Evolutionary conservation across 208 protist genomes (phyloP), one percentile per base, ranked within the genome.

Genomic region (Acanthamoeba lenticulata): DNA sequence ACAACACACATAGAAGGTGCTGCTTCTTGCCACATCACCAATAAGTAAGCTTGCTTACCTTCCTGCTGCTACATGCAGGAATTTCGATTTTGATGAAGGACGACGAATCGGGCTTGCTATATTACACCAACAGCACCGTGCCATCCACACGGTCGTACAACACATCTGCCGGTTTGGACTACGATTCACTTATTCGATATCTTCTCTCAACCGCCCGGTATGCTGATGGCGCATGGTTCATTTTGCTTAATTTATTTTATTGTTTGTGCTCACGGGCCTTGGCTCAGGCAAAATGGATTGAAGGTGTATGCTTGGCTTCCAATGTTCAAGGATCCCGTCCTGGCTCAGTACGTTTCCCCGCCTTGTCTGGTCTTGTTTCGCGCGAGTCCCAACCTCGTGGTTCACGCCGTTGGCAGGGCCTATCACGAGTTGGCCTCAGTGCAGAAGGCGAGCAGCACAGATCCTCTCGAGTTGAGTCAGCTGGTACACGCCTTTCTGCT

Each of bases 271-370:
- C 15, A 60, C 52, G 15, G 52, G 11, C 52, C 21, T 11, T 21
- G 52, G 15, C 52, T 60, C 69, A 79, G 69, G 19, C 36, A 79
- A 45, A 79, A 29, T 29, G 69, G 69, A 29, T 9, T 79, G 36
- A 79, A 79, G 69, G 69, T 79, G 36, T 79, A 79, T 45, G 69
- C 69, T 3, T 79, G 69, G 69, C 69, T 79, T n/a, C 69, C 69
- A n/a, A 79, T 79, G 69, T 79, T 79, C 69, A 79, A 79, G 69
- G 69, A 79, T 36, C 69, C 69, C 69, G 24, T 79, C 34, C 69
- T 79, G 21, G 69, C 69, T n/a, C 69, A 79, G 69, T 79, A 79
- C 69, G 6, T 4, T 29, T 9, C 57, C 57, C 36, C 17, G 4
- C 69, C 36, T 27, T 24, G 52, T 24, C 13, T 60, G 5, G 5